These are phyloP conservation scores for Geoglossum cookeanum DNA, from an alignment of 2,329 filamentous ascomycete genomes.

Conservation along the genomic window DNA sequence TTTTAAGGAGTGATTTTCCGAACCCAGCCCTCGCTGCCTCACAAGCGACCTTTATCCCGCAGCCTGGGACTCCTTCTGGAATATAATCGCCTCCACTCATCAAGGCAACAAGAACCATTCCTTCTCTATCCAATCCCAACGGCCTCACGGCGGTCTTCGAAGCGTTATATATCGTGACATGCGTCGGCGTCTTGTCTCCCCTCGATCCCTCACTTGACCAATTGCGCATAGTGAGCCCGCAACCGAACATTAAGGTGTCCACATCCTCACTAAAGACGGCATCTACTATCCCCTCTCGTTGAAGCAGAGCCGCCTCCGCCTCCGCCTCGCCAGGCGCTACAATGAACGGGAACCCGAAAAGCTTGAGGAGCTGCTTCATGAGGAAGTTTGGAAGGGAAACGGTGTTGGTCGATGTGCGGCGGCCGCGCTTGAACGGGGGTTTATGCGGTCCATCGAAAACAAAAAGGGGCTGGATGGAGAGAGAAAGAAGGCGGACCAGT, in stretches of 20 bases:
- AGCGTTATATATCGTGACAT: constrained; percentile 65
- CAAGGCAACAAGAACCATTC: constrained; percentile 83
- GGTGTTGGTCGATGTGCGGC: constrained; percentile 40
- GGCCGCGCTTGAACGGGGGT: constrained; percentile 72
- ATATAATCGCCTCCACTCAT: constrained; percentile 94
- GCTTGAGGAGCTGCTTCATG: constrained; percentile 63
- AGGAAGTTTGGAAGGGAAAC: constrained; percentile 51
- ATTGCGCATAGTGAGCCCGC: constrained; percentile 56
- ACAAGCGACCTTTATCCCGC: constrained; percentile 72
- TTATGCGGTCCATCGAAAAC: constrained; percentile 80
- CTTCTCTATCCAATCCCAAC: constrained; percentile 55
- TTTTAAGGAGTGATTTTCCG: constrained; percentile 50
- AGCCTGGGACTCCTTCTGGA: constrained; percentile 70
- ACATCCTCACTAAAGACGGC: constrained; percentile 92
- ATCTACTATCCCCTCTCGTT: constrained; percentile 67
- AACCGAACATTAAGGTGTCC: constrained; percentile 95
- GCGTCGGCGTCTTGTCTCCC: constrained; percentile 53
- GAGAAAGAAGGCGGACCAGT: constrained; percentile 53
- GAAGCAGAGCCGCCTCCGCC: constrained; percentile 79
- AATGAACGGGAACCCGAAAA: constrained; percentile 72
- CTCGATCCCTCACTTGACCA: constrained; percentile 56
- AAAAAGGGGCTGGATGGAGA: constrained; percentile 73
- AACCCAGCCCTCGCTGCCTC: constrained; percentile 82
- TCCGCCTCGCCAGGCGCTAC: constrained; percentile 89
- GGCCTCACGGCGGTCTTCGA: constrained; percentile 32